phyloP scores from a whole-genome alignment of 1,139 yeast genomes.

The Hyphopichia burtonii region DNA sequence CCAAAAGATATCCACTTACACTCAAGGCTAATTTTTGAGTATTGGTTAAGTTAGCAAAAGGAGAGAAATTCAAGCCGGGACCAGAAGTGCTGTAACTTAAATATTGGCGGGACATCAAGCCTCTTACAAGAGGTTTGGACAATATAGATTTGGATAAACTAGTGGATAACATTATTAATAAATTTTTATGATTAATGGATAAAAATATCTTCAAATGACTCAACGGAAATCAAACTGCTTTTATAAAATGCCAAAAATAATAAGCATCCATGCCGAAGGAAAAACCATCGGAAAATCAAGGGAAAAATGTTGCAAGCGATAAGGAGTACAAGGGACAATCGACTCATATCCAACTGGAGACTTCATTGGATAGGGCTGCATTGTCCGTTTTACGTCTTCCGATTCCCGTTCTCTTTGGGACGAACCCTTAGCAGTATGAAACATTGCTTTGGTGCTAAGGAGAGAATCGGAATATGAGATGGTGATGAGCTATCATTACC shows the following conservation, averaged over 20 bases:
- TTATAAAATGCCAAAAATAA: neutral
- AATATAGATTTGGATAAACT: neutral
- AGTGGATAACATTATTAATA: neutral
- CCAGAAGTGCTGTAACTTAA: conserved; percentile 2
- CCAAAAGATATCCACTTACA: conserved; percentile 19
- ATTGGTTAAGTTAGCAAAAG: conserved; percentile 1
- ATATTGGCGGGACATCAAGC: neutral
- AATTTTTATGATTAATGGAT: neutral
- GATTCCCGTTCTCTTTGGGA: too few species aligned
- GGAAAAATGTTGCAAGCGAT: neutral
- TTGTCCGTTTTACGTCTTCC: too few species aligned
- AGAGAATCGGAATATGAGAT: too few species aligned
- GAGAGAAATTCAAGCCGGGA: neutral
- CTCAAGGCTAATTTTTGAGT: conserved; percentile 11
- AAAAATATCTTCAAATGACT: neutral
- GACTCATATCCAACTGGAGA: too few species aligned
- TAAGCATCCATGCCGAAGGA: neutral
- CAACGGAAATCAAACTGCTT: neutral
- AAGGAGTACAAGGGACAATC: too few species aligned
- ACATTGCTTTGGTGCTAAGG: too few species aligned
- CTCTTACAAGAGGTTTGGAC: neutral
- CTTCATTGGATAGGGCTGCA: too few species aligned
- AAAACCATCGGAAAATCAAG: neutral
- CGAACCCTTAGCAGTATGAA: too few species aligned
- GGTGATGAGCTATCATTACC: too few species aligned